phyloP scores from a whole-genome alignment of 1,139 yeast species.

The Diutina neorugosa region DNA sequence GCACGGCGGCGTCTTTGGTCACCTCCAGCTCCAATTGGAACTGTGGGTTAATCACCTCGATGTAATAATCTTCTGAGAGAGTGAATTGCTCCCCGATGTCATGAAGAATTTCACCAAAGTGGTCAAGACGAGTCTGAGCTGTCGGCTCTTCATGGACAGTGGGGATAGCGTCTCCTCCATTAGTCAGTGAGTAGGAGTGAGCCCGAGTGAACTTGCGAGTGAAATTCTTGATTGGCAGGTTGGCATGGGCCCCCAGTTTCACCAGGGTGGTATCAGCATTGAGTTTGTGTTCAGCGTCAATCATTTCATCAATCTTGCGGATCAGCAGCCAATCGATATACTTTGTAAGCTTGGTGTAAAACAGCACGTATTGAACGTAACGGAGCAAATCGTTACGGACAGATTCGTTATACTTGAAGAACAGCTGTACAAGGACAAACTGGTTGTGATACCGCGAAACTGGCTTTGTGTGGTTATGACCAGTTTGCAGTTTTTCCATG shows the following conservation, averaged over 20 bases:
- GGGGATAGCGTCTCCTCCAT: background rate
- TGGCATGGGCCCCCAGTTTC: background rate
- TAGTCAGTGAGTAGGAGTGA: background rate
- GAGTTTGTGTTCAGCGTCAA: background rate
- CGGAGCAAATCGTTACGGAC: constrained; percentile 25
- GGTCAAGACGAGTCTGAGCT: background rate
- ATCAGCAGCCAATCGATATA: constrained; percentile 28
- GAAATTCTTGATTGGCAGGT: background rate
- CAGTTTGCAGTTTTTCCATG: background rate
- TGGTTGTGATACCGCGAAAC: constrained; percentile 26
- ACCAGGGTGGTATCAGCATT: background rate
- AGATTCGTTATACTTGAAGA: constrained; percentile 30
- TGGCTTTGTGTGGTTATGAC: background rate
- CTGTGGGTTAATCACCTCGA: constrained; percentile 23
- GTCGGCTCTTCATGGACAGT: background rate
- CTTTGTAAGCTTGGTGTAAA: constrained; percentile 16
- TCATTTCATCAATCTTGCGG: constrained; percentile 16
- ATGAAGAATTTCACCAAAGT: background rate
- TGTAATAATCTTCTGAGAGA: background rate
- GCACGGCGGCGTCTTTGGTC: constrained; percentile 36
- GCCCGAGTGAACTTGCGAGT: background rate
- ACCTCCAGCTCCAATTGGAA: constrained; percentile 65
- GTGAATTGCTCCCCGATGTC: constrained; percentile 4
- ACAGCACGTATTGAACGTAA: constrained; percentile 28
- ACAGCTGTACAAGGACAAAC: constrained; percentile 28